These are phyloP conservation scores for Colletotrichum gloeosporioides DNA, from an alignment of 2,329 filamentous ascomycete species.

Conservation along the genomic window DNA sequence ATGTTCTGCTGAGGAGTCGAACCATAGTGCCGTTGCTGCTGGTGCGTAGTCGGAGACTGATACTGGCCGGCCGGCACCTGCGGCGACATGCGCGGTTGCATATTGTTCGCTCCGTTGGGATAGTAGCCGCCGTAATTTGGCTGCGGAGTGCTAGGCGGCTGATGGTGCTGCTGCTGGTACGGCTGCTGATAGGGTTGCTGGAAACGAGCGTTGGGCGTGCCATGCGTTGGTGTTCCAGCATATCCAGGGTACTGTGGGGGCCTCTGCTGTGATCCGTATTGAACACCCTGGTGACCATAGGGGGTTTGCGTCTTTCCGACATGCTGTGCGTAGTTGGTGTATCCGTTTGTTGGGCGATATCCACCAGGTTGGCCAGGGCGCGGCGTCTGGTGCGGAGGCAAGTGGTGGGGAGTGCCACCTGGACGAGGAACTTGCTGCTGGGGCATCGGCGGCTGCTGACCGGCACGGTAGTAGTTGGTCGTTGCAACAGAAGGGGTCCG, in stretches of 20 bases:
- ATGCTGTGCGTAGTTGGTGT: conserved; percentile 53
- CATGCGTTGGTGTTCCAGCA: conserved; percentile 39
- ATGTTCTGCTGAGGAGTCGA: conserved; percentile 28
- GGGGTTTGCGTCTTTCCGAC: conserved; percentile 57
- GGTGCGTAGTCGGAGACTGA: conserved; percentile 32
- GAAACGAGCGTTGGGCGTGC: conserved; percentile 48
- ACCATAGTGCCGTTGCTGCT: conserved; percentile 26
- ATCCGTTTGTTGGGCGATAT: conserved; percentile 56
- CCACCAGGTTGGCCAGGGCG: conserved; percentile 33
- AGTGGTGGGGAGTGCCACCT: conserved; percentile 25
- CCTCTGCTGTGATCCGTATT: conserved; percentile 53
- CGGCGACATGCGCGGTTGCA: conserved; percentile 49
- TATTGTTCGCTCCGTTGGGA: conserved; percentile 47
- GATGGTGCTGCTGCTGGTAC: conserved; percentile 32
- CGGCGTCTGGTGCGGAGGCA: conserved; percentile 34
- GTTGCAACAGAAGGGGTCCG: conserved; percentile 48
- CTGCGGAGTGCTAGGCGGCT: conserved; percentile 41
- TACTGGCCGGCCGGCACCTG: conserved; percentile 45
- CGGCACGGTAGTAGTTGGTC: conserved; percentile 50
- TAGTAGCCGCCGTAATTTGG: conserved; percentile 42
- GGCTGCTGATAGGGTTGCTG: conserved; percentile 39
- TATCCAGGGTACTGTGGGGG: conserved; percentile 45
- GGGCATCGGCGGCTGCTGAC: conserved; percentile 44
- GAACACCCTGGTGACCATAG: conserved; percentile 57
- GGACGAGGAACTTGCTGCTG: conserved; percentile 37